Evolutionary conservation across 169 alveolate species (phyloP), one percentile per base, ranked within the genome.

Genomic region (Plasmodium vivax): DNA sequence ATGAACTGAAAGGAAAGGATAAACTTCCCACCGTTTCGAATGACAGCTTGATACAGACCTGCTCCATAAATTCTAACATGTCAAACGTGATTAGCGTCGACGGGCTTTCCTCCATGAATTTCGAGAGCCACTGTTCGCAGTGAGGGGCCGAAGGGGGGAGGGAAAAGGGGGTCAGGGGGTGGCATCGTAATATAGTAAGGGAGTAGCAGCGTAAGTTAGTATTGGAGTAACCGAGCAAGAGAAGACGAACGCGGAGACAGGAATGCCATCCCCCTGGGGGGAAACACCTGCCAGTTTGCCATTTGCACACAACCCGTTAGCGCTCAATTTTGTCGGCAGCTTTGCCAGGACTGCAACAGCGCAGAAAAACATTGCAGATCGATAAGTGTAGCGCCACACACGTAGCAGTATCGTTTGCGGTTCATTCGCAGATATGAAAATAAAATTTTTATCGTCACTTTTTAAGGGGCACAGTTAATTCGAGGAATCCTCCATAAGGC

Each of bases 111-210:
- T 73, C 93, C 56, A 75, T 87, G 56, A 87, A 87, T 56, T 54
- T 75, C 41, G 93, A 87, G 68, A 87, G 87, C 45, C 82, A 75
- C 27, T 62, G 93, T 87, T 87, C 93, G 9, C 85, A 87, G 19
- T 51, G 68, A 77, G 27, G 84, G 45, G 36, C 9, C 4, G 5
- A 62, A 34, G 14, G n/a, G 6, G n/a, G 7, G 19, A 10, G 32
- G 7, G 77, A 71, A 30, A 27, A 23, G 14, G 12, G 3, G 71
- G 19, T 71, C 23, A 14, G 38, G 32, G n/a, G 1, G 32, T 36
- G 41, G 41, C 6, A 36, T 3, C 2, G 41, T 79, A 16, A 43
- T 3, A 23, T 72, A 74, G 47, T 74, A 77, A 34, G 12, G 38
- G 41, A 12, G 32, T 12, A 36, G 4, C 32, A 74, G 41, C 2